Percentiles rank a stretch among this genome's conserved stretches.
Evolutionary conservation across 768 basidiomycete species (phyloP).

Genomic region (Tubosaeta brunneosetosa): DNA sequence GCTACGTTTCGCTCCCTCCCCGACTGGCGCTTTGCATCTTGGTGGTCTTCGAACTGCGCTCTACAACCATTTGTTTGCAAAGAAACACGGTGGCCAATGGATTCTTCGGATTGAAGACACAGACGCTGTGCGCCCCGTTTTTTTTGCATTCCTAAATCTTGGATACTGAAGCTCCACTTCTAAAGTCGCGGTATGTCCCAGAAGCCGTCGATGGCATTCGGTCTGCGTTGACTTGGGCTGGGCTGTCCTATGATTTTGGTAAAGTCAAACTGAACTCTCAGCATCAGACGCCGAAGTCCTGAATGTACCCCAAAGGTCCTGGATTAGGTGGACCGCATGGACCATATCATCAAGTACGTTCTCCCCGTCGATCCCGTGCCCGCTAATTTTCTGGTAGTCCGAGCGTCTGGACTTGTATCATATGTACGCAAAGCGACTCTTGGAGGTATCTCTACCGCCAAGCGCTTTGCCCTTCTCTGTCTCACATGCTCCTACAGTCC

Average conservation of each 20-base stretch:
- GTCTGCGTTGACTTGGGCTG: constrained; percentile 82
- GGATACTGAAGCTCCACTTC: background rate
- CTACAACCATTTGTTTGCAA: constrained; percentile 85
- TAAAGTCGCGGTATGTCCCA: constrained; percentile 72
- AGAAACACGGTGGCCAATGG: constrained; percentile 82
- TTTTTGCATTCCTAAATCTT: background rate
- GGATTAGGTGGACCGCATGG: constrained; percentile 66
- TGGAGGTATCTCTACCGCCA: constrained; percentile 49
- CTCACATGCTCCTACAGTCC: constrained; percentile 41
- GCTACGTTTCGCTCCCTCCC: constrained; percentile 94
- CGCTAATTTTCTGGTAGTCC: constrained; percentile 50
- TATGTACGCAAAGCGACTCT: constrained; percentile 62
- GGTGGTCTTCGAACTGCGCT: constrained; percentile 93
- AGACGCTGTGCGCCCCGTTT: constrained; percentile 63
- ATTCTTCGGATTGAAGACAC: constrained; percentile 94
- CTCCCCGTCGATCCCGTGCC: constrained; percentile 66
- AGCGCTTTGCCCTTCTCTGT: no score
- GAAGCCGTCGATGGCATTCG: constrained; percentile 81
- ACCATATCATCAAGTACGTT: constrained; percentile 42
- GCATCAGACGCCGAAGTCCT: background rate
- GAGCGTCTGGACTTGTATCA: constrained; percentile 85
- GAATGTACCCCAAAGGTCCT: constrained; percentile 1
- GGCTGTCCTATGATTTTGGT: constrained; percentile 85
- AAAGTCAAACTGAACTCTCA: constrained; percentile 12
- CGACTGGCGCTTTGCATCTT: constrained; percentile 90